These are phyloP conservation scores for Heterobasidion irregulare DNA, from an alignment of 1,284 basidiomycete genomes.

Conservation along the genomic window DNA sequence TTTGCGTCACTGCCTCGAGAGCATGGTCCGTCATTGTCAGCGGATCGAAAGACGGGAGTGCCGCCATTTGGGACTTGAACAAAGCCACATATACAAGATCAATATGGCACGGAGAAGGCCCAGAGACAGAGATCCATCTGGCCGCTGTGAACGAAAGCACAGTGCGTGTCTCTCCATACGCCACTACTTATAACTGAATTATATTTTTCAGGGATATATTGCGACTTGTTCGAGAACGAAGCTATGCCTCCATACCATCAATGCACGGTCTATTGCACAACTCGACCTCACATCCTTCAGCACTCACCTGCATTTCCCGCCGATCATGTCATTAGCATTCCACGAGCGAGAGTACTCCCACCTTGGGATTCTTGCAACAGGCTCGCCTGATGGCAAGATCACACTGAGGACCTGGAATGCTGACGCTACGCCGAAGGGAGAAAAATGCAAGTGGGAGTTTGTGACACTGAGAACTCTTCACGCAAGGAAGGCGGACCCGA, in stretches of 20 bases:
- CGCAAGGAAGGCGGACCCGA: slow-evolving; percentile 33
- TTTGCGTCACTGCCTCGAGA: slow-evolving; percentile 68
- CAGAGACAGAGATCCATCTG: slow-evolving; percentile 48
- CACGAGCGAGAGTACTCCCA: slow-evolving; percentile 74
- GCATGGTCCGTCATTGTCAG: slow-evolving; percentile 83
- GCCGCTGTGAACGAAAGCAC: slow-evolving; percentile 82
- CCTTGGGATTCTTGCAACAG: slow-evolving; percentile 62
- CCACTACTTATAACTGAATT: not conserved
- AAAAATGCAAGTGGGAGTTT: slow-evolving; percentile 67
- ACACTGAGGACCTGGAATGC: slow-evolving; percentile 69
- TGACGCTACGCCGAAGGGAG: slow-evolving; percentile 52
- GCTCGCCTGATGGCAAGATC: slow-evolving; percentile 58
- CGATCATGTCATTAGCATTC: slow-evolving; percentile 55
- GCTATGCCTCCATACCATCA: slow-evolving; percentile 76
- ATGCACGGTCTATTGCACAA: slow-evolving; percentile 62
- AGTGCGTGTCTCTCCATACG: slow-evolving; percentile 35
- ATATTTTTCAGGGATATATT: slow-evolving; percentile 58
- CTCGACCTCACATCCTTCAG: slow-evolving; percentile 47
- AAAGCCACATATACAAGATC: slow-evolving; percentile 69
- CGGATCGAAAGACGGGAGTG: slow-evolving; percentile 80
- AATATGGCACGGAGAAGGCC: slow-evolving; percentile 53
- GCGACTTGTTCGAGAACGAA: slow-evolving; percentile 68
- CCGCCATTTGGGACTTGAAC: slow-evolving; percentile 89
- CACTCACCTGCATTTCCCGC: slow-evolving; percentile 26
- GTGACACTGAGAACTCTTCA: slow-evolving; percentile 56